These are phyloP conservation scores for Spirogloea muscicola DNA, from an alignment of 139 green algal species.

Conservation along the genomic window DNA sequence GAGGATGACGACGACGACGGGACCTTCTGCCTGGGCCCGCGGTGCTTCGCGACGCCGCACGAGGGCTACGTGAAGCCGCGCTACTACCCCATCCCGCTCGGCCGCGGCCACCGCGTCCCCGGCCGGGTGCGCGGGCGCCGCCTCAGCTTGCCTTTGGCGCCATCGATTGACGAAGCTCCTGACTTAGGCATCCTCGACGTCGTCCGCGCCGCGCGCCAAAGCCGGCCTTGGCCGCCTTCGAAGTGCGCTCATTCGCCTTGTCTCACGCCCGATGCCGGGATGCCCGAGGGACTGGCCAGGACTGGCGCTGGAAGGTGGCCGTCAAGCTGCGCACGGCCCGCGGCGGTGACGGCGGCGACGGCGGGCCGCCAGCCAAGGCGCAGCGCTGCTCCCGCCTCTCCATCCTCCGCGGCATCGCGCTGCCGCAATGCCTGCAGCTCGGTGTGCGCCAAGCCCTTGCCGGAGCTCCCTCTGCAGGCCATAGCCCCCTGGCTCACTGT, in stretches of 20 bases:
- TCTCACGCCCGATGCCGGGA: too few species aligned
- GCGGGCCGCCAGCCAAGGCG: too few species aligned
- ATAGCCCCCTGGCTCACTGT: too few species aligned
- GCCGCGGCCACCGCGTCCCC: constrained; percentile 16
- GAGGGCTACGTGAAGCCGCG: constrained; percentile 11
- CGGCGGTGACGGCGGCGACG: not conserved
- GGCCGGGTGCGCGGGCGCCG: constrained; percentile 9
- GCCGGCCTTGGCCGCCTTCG: too few species aligned
- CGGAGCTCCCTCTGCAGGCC: too few species aligned
- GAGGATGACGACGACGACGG: constrained; percentile 17
- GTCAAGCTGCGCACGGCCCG: not conserved
- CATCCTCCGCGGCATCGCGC: constrained; percentile 1
- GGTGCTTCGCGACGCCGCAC: constrained; percentile 23
- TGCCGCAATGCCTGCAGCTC: constrained; percentile 14
- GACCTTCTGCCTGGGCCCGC: constrained; percentile 15
- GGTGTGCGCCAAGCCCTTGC: constrained; percentile 4
- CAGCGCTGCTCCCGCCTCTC: not conserved
- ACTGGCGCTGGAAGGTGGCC: constrained; percentile 26
- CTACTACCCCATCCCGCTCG: constrained; percentile 24
- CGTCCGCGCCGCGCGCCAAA: too few species aligned
- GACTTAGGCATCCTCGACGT: too few species aligned
- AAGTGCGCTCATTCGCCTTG: too few species aligned
- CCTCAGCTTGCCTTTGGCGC: too few species aligned
- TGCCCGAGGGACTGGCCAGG: too few species aligned
- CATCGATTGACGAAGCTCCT: too few species aligned